These are phyloP conservation scores for Phialophora tarda DNA, from an alignment of 2,329 filamentous ascomycete genomes.

Conservation along the genomic window DNA sequence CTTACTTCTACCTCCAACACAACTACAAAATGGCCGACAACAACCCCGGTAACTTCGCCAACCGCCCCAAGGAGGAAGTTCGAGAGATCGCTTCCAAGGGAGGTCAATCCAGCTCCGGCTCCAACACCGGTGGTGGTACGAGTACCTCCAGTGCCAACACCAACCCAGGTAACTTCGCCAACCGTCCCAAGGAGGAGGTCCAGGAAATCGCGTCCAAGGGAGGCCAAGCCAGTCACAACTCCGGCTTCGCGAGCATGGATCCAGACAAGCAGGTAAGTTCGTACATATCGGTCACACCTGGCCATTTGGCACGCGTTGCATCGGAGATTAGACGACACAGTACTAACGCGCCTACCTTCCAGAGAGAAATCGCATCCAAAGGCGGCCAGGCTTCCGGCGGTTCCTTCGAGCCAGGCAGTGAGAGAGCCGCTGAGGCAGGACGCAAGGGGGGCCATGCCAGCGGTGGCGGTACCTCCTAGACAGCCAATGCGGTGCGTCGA, in stretches of 20 bases:
- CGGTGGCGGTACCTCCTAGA: not conserved
- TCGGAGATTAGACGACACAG: no score
- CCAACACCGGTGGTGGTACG: no score
- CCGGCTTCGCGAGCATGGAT: constrained; percentile 44
- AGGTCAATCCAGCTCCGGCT: constrained; percentile 45
- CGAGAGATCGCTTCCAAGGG: constrained; percentile 49
- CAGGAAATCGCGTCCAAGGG: constrained; percentile 48
- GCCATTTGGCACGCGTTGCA: no score
- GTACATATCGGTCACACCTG: not conserved
- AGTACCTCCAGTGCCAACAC: no score
- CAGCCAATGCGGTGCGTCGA: not conserved
- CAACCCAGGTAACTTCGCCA: constrained; percentile 47
- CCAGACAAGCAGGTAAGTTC: constrained; percentile 43
- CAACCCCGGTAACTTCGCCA: constrained; percentile 31
- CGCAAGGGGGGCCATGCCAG: constrained; percentile 56
- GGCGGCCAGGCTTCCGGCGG: constrained; percentile 61
- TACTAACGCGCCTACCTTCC: not conserved
- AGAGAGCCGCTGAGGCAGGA: constrained; percentile 60
- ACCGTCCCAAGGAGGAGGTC: constrained; percentile 46
- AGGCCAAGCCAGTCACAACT: constrained; percentile 43
- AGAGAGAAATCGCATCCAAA: constrained; percentile 62
- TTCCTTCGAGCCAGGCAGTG: constrained; percentile 60
- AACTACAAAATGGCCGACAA: not conserved
- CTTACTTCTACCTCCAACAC: not conserved
- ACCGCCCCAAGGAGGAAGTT: constrained; percentile 46